These are phyloP conservation scores for Candida sanyaensis DNA, from an alignment of 1,139 yeast genomes.

Conservation along the genomic window DNA sequence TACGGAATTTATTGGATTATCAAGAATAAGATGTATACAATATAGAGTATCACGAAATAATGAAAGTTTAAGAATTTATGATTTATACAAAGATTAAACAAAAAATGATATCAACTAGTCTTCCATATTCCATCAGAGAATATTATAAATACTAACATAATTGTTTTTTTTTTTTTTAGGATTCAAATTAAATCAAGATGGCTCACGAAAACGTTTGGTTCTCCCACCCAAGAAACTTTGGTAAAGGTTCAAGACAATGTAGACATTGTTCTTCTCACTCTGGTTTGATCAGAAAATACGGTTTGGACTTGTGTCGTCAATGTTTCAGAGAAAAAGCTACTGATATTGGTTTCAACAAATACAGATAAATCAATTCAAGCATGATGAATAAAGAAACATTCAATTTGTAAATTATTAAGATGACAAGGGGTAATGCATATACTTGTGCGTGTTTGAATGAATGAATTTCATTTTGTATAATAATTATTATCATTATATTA, in stretches of 20 bases:
- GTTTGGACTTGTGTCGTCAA: conserved; percentile 99
- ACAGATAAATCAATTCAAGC: conserved; percentile 63
- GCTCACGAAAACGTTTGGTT: conserved; percentile 99
- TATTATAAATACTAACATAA: conserved; percentile 24
- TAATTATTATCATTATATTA: too few species aligned
- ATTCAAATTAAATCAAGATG: conserved; percentile 53
- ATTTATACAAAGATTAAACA: too few species aligned
- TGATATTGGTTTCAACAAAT: conserved; percentile 99
- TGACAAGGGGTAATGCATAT: background rate
- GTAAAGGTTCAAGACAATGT: conserved; percentile 99
- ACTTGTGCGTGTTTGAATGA: too few species aligned
- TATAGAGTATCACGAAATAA: too few species aligned
- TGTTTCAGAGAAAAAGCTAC: conserved; percentile 99
- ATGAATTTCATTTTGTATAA: too few species aligned
- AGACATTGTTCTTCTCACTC: conserved; percentile 99
- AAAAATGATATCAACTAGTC: too few species aligned
- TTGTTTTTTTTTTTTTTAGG: conserved; percentile 21
- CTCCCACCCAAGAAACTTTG: conserved; percentile 99
- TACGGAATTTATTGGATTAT: too few species aligned
- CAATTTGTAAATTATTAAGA: conserved; percentile 4
- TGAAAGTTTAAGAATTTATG: too few species aligned
- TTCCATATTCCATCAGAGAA: too few species aligned
- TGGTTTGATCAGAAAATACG: conserved; percentile 99
- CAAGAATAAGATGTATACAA: too few species aligned
- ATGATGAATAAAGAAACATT: background rate